Base-by-base conservation (phyloP, 2,329 filamentous ascomycete species). In the Pseudodiploospora longispora region DNA sequence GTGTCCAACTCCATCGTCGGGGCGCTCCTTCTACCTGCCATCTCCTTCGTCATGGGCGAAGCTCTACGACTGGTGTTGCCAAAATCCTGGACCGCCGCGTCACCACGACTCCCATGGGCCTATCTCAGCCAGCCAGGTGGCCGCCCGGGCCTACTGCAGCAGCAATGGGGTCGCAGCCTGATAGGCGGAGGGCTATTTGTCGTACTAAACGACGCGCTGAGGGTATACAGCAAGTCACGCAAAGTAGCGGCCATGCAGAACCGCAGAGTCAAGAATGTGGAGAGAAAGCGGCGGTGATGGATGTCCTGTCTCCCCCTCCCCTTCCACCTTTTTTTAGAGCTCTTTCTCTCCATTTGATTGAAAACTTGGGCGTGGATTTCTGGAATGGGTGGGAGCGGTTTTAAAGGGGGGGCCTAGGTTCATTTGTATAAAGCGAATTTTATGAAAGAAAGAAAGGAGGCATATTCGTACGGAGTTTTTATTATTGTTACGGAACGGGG, bases 131-230 rank as follows among this genome's bases (percentile, higher is more conserved):
- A 51, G 3, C 38, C 48, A 10, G 51, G 50, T 8, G 49, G 70
- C 32, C 69, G 75, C 3, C 77, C 78, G 0, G 83, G 85, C 0
- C 70, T 97, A 28, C 63, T 98, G 30, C 86, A 93, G 58, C 79
- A 85, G 53, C 80, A 83, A 47, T 97, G 93, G 88, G 93, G 89
- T 1, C 75, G 93, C 44, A 96, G 87, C 56, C 71, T 98, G 3
- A 75, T 93, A 1, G 93, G 93, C 1, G 93, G 93, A 0, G 93
- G 87, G 59, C 66, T 95, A 19, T 95, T 91, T 56, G 82, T 97
- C 10, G 82, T 95, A 7, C 63, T 95, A 42, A 93, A 91, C 62
- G 81, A 85, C 54, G 70, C 69, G 3, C 66, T 83, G 41, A 67
- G 69, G 46, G 62, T 85, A 27, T 85, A 82, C 56, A 71, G 74